Percentiles rank a stretch among this genome's conserved stretches.
These are phyloP conservation scores for Starmerella riodocensis DNA, from an alignment of 805 yeast species.

Conservation along the genomic window DNA sequence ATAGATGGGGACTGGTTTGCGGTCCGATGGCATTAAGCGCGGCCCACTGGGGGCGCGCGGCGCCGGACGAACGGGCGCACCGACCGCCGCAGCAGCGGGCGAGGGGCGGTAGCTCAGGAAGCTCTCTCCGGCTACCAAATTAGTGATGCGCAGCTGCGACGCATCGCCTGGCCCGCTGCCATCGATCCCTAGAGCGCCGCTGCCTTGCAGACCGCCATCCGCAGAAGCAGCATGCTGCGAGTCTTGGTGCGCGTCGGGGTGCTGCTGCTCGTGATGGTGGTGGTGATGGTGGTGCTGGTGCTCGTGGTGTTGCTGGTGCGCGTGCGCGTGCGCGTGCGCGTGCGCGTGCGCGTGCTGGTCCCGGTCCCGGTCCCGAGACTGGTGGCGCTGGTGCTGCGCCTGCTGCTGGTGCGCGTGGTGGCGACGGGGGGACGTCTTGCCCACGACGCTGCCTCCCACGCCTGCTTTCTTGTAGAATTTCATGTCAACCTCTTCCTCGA, in stretches of 20 bases:
- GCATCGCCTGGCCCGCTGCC: slow-evolving; percentile 9
- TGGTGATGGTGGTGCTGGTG: not conserved
- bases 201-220: not conserved
- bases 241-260: not conserved
- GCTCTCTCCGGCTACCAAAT: slow-evolving; percentile 18
- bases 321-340: not conserved
- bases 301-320: not conserved
- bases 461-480: slow-evolving; percentile 20
- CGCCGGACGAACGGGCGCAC: slow-evolving; percentile 19
- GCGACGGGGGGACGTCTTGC: not conserved
- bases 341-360: not conserved
- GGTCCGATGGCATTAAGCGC: slow-evolving; percentile 10
- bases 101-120: slow-evolving; percentile 19
- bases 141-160: slow-evolving; percentile 15
- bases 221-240: not conserved
- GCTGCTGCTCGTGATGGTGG: not conserved
- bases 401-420: not conserved
- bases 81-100: slow-evolving; percentile 18
- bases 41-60: slow-evolving; percentile 18
- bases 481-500: slow-evolving; percentile 28
- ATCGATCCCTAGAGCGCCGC: too few species aligned
- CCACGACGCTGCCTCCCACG: too few species aligned
- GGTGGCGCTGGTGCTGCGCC: too few species aligned
- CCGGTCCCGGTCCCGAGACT: not conserved
- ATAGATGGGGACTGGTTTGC: slow-evolving; percentile 18